These are phyloP conservation scores for Cladorrhinum sp. DNA, from an alignment of 2,329 filamentous ascomycete species.

Conservation along the genomic window DNA sequence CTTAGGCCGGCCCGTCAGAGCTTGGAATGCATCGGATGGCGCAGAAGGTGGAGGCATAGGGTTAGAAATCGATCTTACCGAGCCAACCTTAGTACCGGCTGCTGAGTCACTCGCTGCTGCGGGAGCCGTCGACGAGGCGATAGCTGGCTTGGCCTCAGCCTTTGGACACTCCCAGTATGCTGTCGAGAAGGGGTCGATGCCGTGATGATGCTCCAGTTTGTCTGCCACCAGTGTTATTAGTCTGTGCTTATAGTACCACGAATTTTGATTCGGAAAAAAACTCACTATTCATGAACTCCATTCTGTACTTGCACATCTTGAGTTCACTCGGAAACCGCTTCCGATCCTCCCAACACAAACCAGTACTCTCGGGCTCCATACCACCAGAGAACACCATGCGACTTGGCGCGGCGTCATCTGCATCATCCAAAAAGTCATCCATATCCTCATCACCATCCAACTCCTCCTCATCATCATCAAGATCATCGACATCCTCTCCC, in stretches of 20 bases:
- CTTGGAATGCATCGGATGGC: constrained; percentile 25
- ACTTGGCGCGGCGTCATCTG: constrained; percentile 62
- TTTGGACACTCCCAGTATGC: constrained; percentile 67
- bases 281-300: constrained; percentile 73
- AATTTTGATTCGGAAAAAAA: constrained; percentile 13
- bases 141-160: constrained; percentile 15
- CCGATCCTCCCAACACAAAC: constrained; percentile 76
- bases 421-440: constrained; percentile 86
- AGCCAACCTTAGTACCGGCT: neutral
- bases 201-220: constrained; percentile 46
- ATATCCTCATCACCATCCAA: constrained; percentile 77
- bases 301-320: constrained; percentile 59
- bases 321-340: constrained; percentile 45
- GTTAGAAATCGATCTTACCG: constrained; percentile 2
- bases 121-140: constrained; percentile 17
- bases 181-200: constrained; percentile 81
- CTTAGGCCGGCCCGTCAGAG: constrained; percentile 22
- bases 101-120: neutral
- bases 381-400: constrained; percentile 63
- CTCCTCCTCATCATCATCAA: constrained; percentile 66
- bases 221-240: constrained; percentile 33
- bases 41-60: constrained; percentile 19
- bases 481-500: constrained; percentile 66
- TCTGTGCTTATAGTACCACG: neutral
- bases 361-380: constrained; percentile 73